Percentiles rank a stretch among this genome's conserved stretches.
Conservation (phyloP, 2,329 filamentous ascomycete genomes). For the Trichoderma hamatum region DNA sequence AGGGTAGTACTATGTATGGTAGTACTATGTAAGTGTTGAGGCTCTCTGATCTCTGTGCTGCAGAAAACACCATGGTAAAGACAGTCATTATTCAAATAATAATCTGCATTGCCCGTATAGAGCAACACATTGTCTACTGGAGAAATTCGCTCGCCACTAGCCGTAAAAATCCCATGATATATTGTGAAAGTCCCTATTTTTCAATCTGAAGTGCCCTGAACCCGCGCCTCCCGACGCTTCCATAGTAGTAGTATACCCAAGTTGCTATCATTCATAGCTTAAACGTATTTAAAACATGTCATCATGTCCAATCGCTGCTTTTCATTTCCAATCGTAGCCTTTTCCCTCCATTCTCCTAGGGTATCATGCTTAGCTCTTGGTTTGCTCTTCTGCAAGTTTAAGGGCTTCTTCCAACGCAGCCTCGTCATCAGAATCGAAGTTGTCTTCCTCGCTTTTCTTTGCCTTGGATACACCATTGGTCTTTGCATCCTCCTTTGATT, state of each 20-base stretch:
- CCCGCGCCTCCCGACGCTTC: conserved; percentile 5
- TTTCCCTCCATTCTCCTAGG: not conserved
- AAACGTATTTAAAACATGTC: conserved; percentile 6
- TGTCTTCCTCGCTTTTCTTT: conserved; percentile 34
- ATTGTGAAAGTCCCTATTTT: not conserved
- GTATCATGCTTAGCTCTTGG: not conserved
- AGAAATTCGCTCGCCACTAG: not conserved
- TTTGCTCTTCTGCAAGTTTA: conserved; percentile 36
- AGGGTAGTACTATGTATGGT: not conserved
- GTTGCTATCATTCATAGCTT: conserved; percentile 3
- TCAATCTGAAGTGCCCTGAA: conserved; percentile 18
- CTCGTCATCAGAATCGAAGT: conserved; percentile 43
- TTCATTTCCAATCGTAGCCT: not conserved
- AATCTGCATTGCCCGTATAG: not conserved
- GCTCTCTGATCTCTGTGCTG: too few relatives aligned
- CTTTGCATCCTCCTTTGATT: not conserved
- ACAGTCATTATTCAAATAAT: not conserved
- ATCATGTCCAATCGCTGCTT: not conserved
- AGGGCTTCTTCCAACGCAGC: conserved; percentile 44
- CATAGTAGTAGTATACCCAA: not conserved
- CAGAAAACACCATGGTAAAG: too few relatives aligned
- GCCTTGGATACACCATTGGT: conserved; percentile 25
- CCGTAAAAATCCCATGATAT: not conserved
- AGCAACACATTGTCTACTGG: not conserved
- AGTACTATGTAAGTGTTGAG: too few relatives aligned